These are phyloP conservation scores for Carex scoparia DNA, from an alignment of 176 grass and related monocot genomes.

Conservation along the genomic window DNA sequence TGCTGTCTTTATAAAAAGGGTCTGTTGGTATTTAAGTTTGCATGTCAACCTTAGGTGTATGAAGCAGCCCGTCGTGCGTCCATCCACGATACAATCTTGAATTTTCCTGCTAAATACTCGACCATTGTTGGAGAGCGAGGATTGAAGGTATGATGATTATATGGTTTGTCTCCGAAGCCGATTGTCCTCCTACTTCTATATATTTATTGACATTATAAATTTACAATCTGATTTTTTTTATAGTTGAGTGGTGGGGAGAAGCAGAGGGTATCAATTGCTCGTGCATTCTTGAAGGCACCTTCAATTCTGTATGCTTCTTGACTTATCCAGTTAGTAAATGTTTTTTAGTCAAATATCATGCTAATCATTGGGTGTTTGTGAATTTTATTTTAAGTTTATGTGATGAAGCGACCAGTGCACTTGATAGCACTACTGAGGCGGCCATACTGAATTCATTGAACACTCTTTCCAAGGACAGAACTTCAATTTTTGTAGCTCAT, in stretches of 20 bases:
- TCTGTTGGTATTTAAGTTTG: conserved; percentile 12
- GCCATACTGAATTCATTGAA: conserved; percentile 86
- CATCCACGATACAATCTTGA: conserved; percentile 93
- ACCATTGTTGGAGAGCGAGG: conserved; percentile 96
- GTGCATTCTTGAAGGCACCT: conserved; percentile 96
- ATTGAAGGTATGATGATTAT: conserved; percentile 62
- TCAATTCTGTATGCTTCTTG: conserved; percentile 66
- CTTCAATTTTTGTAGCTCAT: conserved; percentile 92
- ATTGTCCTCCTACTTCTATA: background rate
- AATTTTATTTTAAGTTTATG: conserved; percentile 55
- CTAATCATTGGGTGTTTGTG: background rate
- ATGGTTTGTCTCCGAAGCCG: background rate
- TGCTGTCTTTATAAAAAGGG: background rate
- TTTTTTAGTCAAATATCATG: conserved; percentile 18
- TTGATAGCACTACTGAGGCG: conserved; percentile 96
- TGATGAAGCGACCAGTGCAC: conserved; percentile 95
- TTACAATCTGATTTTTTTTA: conserved; percentile 20
- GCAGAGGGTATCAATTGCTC: conserved; percentile 93
- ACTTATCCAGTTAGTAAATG: background rate
- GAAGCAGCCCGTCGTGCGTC: conserved; percentile 76
- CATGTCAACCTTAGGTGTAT: conserved; percentile 52
- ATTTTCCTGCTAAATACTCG: conserved; percentile 80
- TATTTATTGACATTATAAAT: conserved; percentile 26
- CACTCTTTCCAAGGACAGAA: conserved; percentile 55
- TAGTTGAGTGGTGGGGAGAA: conserved; percentile 99